A percentile compares a stretch with the other conserved stretches of the same genome.
Conservation (phyloP, 1,284 basidiomycete species). For the Ceratobasidium sp. region DNA sequence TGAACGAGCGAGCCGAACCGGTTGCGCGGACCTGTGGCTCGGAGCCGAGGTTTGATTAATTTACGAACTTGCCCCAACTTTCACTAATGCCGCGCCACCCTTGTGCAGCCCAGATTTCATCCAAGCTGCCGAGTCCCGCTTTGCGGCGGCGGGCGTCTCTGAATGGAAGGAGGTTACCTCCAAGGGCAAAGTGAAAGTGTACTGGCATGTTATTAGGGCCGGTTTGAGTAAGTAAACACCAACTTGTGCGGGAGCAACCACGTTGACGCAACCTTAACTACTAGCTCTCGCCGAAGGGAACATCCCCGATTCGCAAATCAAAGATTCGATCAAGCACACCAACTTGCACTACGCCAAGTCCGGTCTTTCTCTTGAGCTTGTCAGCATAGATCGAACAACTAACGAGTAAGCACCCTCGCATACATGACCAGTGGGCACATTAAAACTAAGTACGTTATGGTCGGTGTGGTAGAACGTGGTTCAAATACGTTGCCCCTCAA, state of each 20-base stretch:
- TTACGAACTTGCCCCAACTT: background rate
- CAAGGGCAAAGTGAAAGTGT: conserved; percentile 18
- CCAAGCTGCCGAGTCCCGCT: conserved; percentile 22
- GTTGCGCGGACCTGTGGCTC: conserved; percentile 12
- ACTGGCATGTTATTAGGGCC: conserved; percentile 45
- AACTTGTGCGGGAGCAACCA: background rate
- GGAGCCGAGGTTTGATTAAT: conserved; percentile 11
- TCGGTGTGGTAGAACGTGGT: conserved; percentile 47
- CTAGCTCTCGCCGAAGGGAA: conserved; percentile 40
- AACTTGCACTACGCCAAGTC: conserved; percentile 50
- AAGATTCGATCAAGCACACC: conserved; percentile 49
- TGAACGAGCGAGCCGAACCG: background rate
- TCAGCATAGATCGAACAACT: conserved; percentile 48
- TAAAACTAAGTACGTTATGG: background rate
- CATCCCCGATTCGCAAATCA: conserved; percentile 40
- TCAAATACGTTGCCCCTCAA: conserved; percentile 48
- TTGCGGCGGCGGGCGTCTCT: background rate
- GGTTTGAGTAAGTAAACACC: conserved; percentile 13
- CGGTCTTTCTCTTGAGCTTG: conserved; percentile 51
- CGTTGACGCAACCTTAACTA: background rate
- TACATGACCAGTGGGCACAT: background rate
- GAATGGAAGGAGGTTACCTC: background rate
- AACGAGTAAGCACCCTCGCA: conserved; percentile 45
- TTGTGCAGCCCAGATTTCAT: background rate
- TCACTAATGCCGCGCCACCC: background rate